phyloP scores from a whole-genome alignment of 225 moss, liverwort and hornwort species.

The Sphagnum tenellum region DNA sequence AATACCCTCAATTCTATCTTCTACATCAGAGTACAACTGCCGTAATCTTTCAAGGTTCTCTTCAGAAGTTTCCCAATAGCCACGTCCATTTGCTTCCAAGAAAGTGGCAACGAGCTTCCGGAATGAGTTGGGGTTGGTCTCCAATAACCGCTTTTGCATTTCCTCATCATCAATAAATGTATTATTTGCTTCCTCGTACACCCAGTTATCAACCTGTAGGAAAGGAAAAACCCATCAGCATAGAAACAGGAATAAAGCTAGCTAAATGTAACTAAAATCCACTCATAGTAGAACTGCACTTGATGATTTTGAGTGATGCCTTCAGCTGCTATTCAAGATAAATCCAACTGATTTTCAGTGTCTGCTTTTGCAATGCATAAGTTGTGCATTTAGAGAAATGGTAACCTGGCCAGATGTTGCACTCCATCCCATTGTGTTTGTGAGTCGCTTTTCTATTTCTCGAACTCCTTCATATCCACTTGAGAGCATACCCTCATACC shows the following conservation, averaged over 20 bases:
- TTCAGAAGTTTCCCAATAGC: constrained; percentile 94
- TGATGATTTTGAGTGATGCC: too few relatives aligned
- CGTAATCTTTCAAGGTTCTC: constrained; percentile 89
- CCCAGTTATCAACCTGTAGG: constrained; percentile 91
- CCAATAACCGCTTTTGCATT: constrained; percentile 92
- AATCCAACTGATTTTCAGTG: too few relatives aligned
- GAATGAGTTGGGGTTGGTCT: constrained; percentile 98
- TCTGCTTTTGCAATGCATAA: too few relatives aligned
- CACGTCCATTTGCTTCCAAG: constrained; percentile 89
- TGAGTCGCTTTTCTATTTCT: constrained; percentile 96
- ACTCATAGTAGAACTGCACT: too few relatives aligned
- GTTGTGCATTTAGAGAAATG: background rate
- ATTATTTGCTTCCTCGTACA: constrained; percentile 92
- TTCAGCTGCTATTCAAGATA: too few relatives aligned
- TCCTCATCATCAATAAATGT: constrained; percentile 96
- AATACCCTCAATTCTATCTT: constrained; percentile 94
- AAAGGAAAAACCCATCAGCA: too few relatives aligned
- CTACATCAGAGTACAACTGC: constrained; percentile 93
- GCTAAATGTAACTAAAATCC: too few relatives aligned
- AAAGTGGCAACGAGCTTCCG: constrained; percentile 92
- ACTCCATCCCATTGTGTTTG: constrained; percentile 99
- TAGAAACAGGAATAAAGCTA: too few relatives aligned
- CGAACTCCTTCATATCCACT: constrained; percentile 97
- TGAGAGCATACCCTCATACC: constrained; percentile 98
- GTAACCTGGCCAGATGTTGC: constrained; percentile 83